phyloP scores from a whole-genome alignment of 2,329 filamentous ascomycete genomes.

The Beauveria sp. region DNA sequence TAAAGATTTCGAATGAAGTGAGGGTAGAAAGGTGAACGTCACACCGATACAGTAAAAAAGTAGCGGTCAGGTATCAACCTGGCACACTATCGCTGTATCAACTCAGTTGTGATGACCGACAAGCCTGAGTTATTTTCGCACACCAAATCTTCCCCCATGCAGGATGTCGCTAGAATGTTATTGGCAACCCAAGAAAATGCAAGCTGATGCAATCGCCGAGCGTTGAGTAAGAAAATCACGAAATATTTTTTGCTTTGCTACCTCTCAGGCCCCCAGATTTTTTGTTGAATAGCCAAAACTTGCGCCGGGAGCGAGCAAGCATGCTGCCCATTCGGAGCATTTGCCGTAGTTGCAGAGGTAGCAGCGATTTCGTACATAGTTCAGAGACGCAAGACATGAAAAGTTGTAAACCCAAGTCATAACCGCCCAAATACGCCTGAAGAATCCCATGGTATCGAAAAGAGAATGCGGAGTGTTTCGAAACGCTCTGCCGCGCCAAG shows the following conservation, averaged over 20 bases:
- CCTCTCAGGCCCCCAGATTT: not conserved
- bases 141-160: not conserved
- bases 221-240: not conserved
- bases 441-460: constrained; percentile 36
- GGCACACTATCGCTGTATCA: not conserved
- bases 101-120: not conserved
- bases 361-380: not conserved
- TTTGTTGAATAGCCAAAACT: not conserved
- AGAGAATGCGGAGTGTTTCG: constrained; percentile 32
- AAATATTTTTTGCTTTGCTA: not conserved
- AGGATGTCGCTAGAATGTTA: constrained; percentile 8
- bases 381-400: constrained; percentile 2
- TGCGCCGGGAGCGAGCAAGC: not conserved
- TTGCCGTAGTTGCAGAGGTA: not conserved
- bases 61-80: not conserved
- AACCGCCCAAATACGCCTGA: constrained; percentile 9
- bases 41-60: not conserved
- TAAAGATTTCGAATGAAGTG: constrained; percentile 21
- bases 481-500: constrained; percentile 36
- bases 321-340: not conserved
- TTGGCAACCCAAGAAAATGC: constrained; percentile 5
- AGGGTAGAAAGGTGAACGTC: not conserved
- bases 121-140: not conserved
- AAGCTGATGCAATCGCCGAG: not conserved
- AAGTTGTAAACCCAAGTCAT: constrained; percentile 7